Percentiles rank a stretch among this genome's conserved stretches.
Evolutionary conservation across 2,329 filamentous ascomycete species (phyloP).

Genomic region (Botrytis pseudocinerea): DNA sequence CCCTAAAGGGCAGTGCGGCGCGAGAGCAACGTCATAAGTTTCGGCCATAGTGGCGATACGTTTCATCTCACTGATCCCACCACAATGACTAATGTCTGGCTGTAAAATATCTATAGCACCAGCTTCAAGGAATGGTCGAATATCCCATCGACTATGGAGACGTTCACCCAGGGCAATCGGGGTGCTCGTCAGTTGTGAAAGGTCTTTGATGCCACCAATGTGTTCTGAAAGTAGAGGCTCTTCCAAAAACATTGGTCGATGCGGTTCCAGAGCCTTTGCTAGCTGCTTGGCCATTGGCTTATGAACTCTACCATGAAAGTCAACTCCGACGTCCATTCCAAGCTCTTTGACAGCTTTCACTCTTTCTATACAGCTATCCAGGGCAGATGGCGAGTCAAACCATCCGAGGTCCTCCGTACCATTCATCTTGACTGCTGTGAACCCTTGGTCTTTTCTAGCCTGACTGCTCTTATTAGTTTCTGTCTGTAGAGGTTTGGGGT

Average conservation of each 20-base stretch:
- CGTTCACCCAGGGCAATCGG: conserved; percentile 74
- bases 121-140: conserved; percentile 69
- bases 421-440: conserved; percentile 75
- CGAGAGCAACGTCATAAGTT: conserved; percentile 71
- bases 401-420: conserved; percentile 74
- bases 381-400: conserved; percentile 68
- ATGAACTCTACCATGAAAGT: conserved; percentile 77
- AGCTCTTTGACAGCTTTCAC: conserved; percentile 67
- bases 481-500: conserved; percentile 20
- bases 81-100: conserved; percentile 70
- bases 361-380: conserved; percentile 65
- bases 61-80: conserved; percentile 70
- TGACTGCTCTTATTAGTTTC: conserved; percentile 45
- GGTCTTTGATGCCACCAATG: conserved; percentile 54
- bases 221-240: conserved; percentile 73
- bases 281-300: conserved; percentile 82
- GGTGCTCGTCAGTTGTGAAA: conserved; percentile 56
- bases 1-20: conserved; percentile 72
- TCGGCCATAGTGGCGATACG: conserved; percentile 71
- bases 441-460: conserved; percentile 59
- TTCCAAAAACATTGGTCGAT: conserved; percentile 73
- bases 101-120: conserved; percentile 70
- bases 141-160: conserved; percentile 71
- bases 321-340: conserved; percentile 71
- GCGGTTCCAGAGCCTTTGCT: conserved; percentile 64